These are phyloP conservation scores for Coleophoma eucalyptorum DNA, from an alignment of 2,329 filamentous ascomycete species.

Conservation along the genomic window DNA sequence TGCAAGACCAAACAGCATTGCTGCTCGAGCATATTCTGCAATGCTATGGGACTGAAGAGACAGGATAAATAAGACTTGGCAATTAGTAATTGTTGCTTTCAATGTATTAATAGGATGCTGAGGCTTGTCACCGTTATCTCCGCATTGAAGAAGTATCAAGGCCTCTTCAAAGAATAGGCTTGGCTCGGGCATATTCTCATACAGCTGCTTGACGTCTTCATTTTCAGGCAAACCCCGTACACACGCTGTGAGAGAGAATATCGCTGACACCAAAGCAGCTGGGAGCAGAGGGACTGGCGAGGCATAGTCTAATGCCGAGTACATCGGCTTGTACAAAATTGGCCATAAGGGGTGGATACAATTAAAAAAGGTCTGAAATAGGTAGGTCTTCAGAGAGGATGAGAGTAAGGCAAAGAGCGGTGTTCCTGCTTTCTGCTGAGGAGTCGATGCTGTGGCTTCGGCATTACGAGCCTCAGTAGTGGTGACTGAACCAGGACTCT, in stretches of 20 bases:
- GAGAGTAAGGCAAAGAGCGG: neutral
- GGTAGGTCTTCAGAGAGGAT: conserved; percentile 15
- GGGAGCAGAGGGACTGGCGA: conserved; percentile 19
- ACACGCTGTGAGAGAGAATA: conserved; percentile 24
- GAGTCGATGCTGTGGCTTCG: neutral
- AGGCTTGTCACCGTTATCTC: conserved; percentile 2
- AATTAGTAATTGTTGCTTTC: conserved; percentile 20
- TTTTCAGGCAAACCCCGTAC: conserved; percentile 14
- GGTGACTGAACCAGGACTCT: too few species aligned
- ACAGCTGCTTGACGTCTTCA: neutral
- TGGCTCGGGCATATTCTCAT: conserved; percentile 13
- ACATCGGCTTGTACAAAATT: conserved; percentile 25
- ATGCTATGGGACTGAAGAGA: conserved; percentile 24
- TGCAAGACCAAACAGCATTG: conserved; percentile 21
- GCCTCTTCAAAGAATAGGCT: conserved; percentile 18
- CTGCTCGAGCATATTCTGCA: conserved; percentile 25
- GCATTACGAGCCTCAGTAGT: neutral
- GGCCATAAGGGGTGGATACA: conserved; percentile 27
- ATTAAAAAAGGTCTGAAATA: conserved; percentile 25
- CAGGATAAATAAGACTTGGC: conserved; percentile 23
- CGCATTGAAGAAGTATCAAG: conserved; percentile 14
- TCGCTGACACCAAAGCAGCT: conserved; percentile 18
- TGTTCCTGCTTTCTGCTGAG: neutral
- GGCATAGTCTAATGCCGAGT: conserved; percentile 19
- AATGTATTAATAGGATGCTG: conserved; percentile 14